Evolutionary conservation across 352 stramenopile species (phyloP), one percentile per base, ranked within the genome.

Genomic region (Elongisporangium prolatum): DNA sequence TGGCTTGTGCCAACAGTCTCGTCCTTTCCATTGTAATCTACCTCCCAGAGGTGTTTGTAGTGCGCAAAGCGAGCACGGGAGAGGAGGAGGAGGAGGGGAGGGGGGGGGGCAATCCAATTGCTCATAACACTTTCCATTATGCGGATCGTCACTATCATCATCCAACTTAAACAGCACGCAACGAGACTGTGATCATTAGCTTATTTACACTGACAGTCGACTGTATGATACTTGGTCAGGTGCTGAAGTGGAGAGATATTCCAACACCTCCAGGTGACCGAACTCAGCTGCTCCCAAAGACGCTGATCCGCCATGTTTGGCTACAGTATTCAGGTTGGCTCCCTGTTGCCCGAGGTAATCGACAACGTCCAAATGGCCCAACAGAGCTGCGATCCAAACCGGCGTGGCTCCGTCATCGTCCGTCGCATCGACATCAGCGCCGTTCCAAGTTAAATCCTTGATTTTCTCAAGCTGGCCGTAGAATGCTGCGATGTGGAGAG

Each of bases 401-500:
- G 74, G 63, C 4, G 65, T 75, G 2, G 62, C 65, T 10, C 73
- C 71, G 8, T 79, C 62, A 16, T 57, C 50, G 44, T 81, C 70
- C 0, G 52, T 44, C 4, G 67, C 66, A 53, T 80, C 69, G 6
- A 80, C 38, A 13, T 61, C 55, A 17, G 48, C 64, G 4, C 64
- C 60, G 11, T 55, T 21, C 17, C 55, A 61, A 17, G 72, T 48
- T 5, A 77, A 37, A 21, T 73, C 48, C 50, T 68, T 52, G 1
- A 77, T 57, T 3, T 62, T 50, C 13, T 65, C 59, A 1, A 79
- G 40, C 1, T 28, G 47, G 3, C 71, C 71, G 21, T 64, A 67
- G 25, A 77, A 75, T 2, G 74, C 72, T 2, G 74, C 72, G n/a
- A 77, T 21, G 21, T 84, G 74, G 20, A 84, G 47, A 4, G 63